Conservation (phyloP, 306 rosid genomes). For the Cajanus cajan region DNA sequence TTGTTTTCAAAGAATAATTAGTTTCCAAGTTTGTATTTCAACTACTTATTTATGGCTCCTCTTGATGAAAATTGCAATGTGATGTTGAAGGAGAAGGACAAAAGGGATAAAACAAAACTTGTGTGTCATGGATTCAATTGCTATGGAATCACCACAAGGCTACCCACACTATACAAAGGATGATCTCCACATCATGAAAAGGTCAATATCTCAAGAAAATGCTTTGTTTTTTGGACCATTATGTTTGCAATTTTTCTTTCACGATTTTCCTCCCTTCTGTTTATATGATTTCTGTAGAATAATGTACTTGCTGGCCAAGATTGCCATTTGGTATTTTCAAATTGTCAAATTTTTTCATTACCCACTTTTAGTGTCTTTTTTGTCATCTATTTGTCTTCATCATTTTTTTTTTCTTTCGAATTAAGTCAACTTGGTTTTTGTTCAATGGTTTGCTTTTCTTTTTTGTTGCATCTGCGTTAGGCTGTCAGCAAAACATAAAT, state of each 20-base stretch:
- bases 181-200: conserved; percentile 29
- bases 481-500: background rate
- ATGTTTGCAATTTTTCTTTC: conserved; percentile 30
- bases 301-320: conserved; percentile 28
- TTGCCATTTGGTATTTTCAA: background rate
- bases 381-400: conserved; percentile 14
- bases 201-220: conserved; percentile 26
- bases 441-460: background rate
- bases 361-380: background rate
- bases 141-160: conserved; percentile 20
- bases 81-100: conserved; percentile 31
- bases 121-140: conserved; percentile 12
- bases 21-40: conserved; percentile 14
- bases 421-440: background rate
- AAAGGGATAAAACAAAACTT: conserved; percentile 26
- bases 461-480: conserved; percentile 16
- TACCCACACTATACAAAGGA: background rate
- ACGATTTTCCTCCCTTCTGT: background rate
- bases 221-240: conserved; percentile 25
- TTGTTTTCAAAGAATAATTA: conserved; percentile 12
- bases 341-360: background rate
- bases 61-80: conserved; percentile 24
- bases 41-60: background rate
- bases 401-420: background rate
- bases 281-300: background rate